Base-by-base conservation (phyloP, 768 basidiomycete genomes). In the Leccinum longicurvipes region DNA sequence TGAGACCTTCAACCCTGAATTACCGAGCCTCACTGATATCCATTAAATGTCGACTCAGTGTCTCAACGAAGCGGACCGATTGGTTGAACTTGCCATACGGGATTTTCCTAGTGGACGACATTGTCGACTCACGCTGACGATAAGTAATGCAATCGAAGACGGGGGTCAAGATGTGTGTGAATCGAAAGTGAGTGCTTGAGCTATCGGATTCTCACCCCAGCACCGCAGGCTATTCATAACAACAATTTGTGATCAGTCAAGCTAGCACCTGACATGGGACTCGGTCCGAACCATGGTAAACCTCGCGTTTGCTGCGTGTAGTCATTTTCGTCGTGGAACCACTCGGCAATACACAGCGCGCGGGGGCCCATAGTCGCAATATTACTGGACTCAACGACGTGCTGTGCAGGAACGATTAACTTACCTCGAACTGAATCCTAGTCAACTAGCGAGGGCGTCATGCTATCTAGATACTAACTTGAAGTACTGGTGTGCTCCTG, bases 1-100 rank as follows among this genome's bases (percentile, higher is more conserved):
- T 14, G 81, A 82, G 8, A 84, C 75, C 65, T 82, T 76, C 25
- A 79, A 62, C 14, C 81, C 82, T 0, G 76, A 78, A 34, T 72
- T 73, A 19, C 82, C 82, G 19, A 77, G 72, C 46, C 75, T 73
- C 17, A 71, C 76, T 78, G 51, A 46, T 36, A 36, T 54, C 23
- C 46, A 12, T 12, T 3, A 2, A 45, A 49, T 42, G 47, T 57
- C 6, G 39, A 54, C 3, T 41, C 19, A 9, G 10, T n/a, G 10
- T 21, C 34, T 24, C 25, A 12, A 49, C 10, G n/a, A 19, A 41
- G 12, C 47, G 14, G n/a, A 34, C 27, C 4, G 4, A 31, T 7
- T 14, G 27, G 24, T 6, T 32, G 36, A 17, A 53, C 71, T 63
- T 58, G 74, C 73, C 71, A 44, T 73, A 74, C 3, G 70, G 69